Conservation (phyloP, 2,329 filamentous ascomycete genomes). For the Aspergillus novoparasiticus region DNA sequence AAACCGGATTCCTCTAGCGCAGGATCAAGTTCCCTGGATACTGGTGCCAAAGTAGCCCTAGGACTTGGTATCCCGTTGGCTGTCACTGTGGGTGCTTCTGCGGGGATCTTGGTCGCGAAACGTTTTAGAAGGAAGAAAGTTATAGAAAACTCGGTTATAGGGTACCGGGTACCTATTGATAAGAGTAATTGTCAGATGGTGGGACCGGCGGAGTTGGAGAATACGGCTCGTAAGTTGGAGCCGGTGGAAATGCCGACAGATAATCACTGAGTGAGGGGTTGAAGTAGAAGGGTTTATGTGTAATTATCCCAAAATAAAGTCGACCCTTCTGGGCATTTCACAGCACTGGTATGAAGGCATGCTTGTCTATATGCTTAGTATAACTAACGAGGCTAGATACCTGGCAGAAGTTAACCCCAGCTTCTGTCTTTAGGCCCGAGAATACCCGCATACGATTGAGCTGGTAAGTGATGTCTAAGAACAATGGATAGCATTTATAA, state of each 20-base stretch:
- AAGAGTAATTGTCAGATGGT: not conserved
- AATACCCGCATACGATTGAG: too few species aligned
- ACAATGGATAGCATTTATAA: too few species aligned
- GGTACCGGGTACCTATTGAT: not conserved
- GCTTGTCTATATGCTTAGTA: too few species aligned
- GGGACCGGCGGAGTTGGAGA: not conserved
- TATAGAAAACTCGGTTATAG: not conserved
- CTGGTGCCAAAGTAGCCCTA: not conserved
- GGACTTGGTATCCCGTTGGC: not conserved
- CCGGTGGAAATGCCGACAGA: not conserved
- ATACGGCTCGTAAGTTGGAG: not conserved
- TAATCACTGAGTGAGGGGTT: not conserved
- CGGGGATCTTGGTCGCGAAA: not conserved
- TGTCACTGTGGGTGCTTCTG: not conserved
- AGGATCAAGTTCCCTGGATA: not conserved
- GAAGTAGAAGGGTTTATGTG: not conserved
- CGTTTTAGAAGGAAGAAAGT: not conserved
- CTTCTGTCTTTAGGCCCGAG: too few species aligned
- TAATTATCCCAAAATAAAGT: too few species aligned
- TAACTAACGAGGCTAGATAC: too few species aligned
- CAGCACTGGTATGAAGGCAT: too few species aligned
- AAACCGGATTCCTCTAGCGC: not conserved
- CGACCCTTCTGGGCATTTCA: too few species aligned
- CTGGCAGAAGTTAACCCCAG: too few species aligned
- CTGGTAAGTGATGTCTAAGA: too few species aligned